These are phyloP conservation scores for Coniferiporia sulphurascens DNA, from an alignment of 1,284 basidiomycete genomes.

Conservation along the genomic window DNA sequence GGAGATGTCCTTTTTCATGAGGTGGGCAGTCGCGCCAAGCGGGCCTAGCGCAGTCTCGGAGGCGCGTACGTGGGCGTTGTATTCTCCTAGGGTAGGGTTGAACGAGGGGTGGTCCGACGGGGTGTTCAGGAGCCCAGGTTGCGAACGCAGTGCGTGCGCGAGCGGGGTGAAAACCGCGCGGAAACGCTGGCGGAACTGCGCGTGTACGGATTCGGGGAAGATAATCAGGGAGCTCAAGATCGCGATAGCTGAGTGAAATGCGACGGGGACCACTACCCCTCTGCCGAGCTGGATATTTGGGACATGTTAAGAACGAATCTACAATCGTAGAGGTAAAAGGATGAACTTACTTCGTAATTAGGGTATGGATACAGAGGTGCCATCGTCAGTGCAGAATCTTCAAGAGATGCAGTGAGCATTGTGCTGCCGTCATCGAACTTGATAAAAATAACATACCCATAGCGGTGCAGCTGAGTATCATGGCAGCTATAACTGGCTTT, in stretches of 20 bases:
- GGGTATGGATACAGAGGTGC: conserved; percentile 27
- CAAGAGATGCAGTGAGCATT: too few relatives aligned
- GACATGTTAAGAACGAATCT: too few relatives aligned
- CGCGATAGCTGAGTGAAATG: conserved; percentile 27
- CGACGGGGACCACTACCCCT: conserved; percentile 27
- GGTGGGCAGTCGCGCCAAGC: conserved; percentile 47
- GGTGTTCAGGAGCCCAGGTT: conserved; percentile 46
- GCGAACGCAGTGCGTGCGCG: conserved; percentile 37
- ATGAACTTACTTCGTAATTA: conserved; percentile 18
- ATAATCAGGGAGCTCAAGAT: conserved; percentile 26
- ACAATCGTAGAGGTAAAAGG: too few relatives aligned
- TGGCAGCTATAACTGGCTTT: conserved; percentile 26
- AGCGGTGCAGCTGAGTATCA: conserved; percentile 24
- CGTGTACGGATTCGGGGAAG: conserved; percentile 31
- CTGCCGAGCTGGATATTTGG: conserved; percentile 19
- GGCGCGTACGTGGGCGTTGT: conserved; percentile 36
- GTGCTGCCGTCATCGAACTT: too few relatives aligned
- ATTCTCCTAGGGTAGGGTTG: conserved; percentile 27
- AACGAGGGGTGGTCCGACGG: conserved; percentile 46
- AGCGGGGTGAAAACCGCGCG: conserved; percentile 24
- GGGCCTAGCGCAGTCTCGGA: conserved; percentile 54
- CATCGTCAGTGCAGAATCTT: conserved; percentile 21
- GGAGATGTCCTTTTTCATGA: conserved; percentile 60
- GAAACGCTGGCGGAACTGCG: conserved; percentile 27
- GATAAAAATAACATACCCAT: conserved; percentile 5